A percentile compares a stretch with the other conserved stretches of the same genome.
These are phyloP conservation scores for Sordariomycetes sp. DNA, from an alignment of 2,329 filamentous ascomycete genomes.

Conservation along the genomic window DNA sequence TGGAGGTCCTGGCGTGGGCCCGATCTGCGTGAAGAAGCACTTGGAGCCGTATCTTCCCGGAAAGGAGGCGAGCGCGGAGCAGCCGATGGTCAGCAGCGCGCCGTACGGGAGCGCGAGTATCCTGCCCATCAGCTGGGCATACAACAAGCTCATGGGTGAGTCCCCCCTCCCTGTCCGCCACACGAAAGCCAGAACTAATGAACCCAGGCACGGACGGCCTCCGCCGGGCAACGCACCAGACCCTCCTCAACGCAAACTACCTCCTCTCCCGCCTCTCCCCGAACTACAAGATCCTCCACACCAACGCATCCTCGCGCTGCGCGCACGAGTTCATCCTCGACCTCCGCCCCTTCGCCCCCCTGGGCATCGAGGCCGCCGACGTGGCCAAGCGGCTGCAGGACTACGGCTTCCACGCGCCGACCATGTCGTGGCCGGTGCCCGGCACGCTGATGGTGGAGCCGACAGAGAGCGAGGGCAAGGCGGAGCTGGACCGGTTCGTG, in stretches of 20 bases:
- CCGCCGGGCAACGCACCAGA: constrained; percentile 82
- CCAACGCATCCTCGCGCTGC: constrained; percentile 76
- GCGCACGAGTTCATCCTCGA: constrained; percentile 98
- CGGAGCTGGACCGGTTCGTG: constrained; percentile 87
- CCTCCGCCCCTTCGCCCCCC: constrained; percentile 69
- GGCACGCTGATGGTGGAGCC: constrained; percentile 98
- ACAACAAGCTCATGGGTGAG: constrained; percentile 86
- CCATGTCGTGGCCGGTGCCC: constrained; percentile 92
- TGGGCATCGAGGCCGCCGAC: constrained; percentile 83
- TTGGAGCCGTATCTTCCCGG: constrained; percentile 67
- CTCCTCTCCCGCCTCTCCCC: constrained; percentile 77
- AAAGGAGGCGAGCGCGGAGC: constrained; percentile 17
- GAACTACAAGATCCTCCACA: constrained; percentile 89
- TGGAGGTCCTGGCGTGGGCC: constrained; percentile 85
- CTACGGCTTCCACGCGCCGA: constrained; percentile 94
- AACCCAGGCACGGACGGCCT: constrained; percentile 53
- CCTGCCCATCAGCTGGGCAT: constrained; percentile 87
- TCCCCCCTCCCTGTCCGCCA: background rate
- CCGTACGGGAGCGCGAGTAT: constrained; percentile 85
- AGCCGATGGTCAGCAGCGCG: constrained; percentile 65
- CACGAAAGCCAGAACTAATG: constrained; percentile 9
- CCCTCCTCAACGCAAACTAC: constrained; percentile 95
- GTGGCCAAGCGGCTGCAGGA: constrained; percentile 95
- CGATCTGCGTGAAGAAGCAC: constrained; percentile 82
- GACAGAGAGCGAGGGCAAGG: constrained; percentile 85